A percentile compares a stretch with the other conserved stretches of the same genome.
Evolutionary conservation across 768 basidiomycete genomes (phyloP).

Genomic region (Suillus discolor): DNA sequence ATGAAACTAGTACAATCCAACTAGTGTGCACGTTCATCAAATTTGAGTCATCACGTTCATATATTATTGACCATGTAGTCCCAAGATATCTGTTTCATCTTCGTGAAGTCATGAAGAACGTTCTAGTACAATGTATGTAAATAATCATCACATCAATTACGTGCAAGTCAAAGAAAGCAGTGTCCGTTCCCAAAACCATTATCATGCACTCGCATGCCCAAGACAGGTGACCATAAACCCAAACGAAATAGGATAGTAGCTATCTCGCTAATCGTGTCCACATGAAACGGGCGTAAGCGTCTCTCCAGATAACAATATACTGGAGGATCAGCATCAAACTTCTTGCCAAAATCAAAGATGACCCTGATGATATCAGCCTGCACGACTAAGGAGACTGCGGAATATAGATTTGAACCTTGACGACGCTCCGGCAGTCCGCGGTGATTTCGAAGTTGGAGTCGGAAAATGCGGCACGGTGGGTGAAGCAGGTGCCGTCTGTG

Average conservation of each 20-base stretch:
- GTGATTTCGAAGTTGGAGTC: not conserved
- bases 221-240: not conserved
- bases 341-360: not conserved
- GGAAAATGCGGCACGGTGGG: not conserved
- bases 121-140: constrained; percentile 1
- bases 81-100: not conserved
- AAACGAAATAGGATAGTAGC: not conserved
- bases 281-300: not conserved
- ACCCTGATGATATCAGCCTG: not conserved
- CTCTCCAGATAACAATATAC: not conserved
- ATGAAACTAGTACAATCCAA: not conserved
- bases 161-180: not conserved
- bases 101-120: not conserved
- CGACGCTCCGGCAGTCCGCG: not conserved
- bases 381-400: not conserved
- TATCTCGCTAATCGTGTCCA: not conserved
- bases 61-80: not conserved
- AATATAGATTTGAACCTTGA: constrained; percentile 4
- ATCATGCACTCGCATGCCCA: not conserved
- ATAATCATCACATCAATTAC: not conserved
- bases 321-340: not conserved
- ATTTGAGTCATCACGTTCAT: not conserved
- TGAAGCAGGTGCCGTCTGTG: constrained; percentile 27
- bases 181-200: not conserved
- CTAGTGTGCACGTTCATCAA: not conserved